Base-by-base conservation (phyloP, 345 rosid genomes). In the Salix koriyanagi region DNA sequence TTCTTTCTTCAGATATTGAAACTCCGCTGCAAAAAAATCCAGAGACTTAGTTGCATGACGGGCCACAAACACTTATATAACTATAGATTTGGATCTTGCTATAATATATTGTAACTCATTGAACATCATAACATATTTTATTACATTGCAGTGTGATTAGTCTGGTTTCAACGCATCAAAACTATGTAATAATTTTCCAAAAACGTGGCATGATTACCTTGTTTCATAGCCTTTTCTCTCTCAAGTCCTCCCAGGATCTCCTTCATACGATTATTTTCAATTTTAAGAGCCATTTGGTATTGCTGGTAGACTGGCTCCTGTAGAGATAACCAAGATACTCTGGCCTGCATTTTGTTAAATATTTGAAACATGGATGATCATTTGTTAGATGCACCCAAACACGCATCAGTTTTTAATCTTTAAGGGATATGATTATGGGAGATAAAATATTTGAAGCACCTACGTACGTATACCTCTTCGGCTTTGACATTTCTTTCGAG, bases 1-100 rank as follows among this genome's bases (percentile, higher is more conserved):
- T 36, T 77, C 72, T 77, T 73, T 39, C 72, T 19, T 64, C 73
- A 69, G 72, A 5, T 52, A 78, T 56, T 41, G 19, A 39, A 16
- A 77, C 54, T 81, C 73, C 42, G 69, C 84, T 77, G 76, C 61
- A 81, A 14, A 2, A 36, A 42, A 42, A 42, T 34, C 25, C 4
- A 42, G 5, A 32, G 52, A 44, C 6, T 23, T 18, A 23, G 23
- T 79, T 69, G 36, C 9, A 16, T 46, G 52, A 13, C 18, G 52
- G 19, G 0, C 0, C 52, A 46, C 52, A 46, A 46, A 46, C 16
- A 46, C 18, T 14, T 46, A 4, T 3, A 46, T 46, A 46, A 46
- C 14, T 9, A 14, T 46, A 11, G 46, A 41, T 7, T 41, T 12
- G 52, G 52, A 46, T 14, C 52, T 13, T 0, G 1, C 18, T 46